phyloP scores from a whole-genome alignment of 768 basidiomycete genomes.

The Boletus sensibilis region DNA sequence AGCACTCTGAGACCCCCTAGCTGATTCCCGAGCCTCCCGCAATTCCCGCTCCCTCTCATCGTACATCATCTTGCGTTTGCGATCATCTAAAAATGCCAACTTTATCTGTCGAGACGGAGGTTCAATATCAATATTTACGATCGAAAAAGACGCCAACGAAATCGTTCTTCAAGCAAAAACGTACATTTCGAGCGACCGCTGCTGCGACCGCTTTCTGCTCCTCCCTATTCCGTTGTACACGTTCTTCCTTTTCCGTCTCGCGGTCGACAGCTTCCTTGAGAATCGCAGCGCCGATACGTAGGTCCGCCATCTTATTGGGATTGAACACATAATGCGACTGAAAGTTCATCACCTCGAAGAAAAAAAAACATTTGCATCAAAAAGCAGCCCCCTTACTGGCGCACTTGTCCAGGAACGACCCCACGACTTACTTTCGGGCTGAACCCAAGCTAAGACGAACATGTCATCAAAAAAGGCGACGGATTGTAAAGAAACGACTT shows the following conservation, averaged over 20 bases:
- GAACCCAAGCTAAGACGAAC: slow-evolving; percentile 56
- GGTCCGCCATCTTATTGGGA: slow-evolving; percentile 47
- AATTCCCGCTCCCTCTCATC: slow-evolving; percentile 61
- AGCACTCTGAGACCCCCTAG: background rate
- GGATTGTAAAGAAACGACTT: background rate
- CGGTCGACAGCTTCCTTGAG: slow-evolving; percentile 60
- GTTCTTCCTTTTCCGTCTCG: slow-evolving; percentile 48
- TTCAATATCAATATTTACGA: background rate
- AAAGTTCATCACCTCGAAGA: slow-evolving; percentile 58
- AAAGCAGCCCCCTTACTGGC: background rate
- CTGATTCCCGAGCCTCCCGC: slow-evolving; percentile 41
- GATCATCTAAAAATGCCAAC: slow-evolving; percentile 76
- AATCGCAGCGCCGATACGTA: slow-evolving; percentile 63
- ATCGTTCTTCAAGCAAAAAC: background rate
- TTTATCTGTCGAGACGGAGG: slow-evolving; percentile 51
- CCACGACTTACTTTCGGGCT: slow-evolving; percentile 52
- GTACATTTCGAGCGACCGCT: slow-evolving; percentile 56
- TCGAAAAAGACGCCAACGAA: background rate
- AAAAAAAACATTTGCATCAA: background rate
- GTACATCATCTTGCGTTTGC: slow-evolving; percentile 51
- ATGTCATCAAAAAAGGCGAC: too few species aligned
- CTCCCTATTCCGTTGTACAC: slow-evolving; percentile 44
- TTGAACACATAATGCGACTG: slow-evolving; percentile 74
- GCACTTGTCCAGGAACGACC: too few species aligned
- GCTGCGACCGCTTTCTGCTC: slow-evolving; percentile 60